phyloP scores from a whole-genome alignment of 2,329 filamentous ascomycete genomes.

The Ophiosphaerella korrae region DNA sequence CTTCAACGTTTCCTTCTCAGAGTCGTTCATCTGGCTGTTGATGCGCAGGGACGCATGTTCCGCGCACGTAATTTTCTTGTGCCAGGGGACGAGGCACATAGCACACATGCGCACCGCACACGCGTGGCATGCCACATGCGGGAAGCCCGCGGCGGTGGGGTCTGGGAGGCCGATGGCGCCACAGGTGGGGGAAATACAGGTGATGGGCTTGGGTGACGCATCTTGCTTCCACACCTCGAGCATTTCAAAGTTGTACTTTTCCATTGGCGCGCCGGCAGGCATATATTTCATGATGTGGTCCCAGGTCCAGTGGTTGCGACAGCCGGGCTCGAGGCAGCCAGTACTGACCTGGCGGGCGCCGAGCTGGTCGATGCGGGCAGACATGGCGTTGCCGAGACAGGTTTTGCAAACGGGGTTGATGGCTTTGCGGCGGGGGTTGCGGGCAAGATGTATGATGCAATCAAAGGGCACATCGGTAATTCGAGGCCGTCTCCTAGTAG shows the following conservation, averaged over 20 bases:
- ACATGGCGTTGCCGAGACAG: slow-evolving; percentile 30
- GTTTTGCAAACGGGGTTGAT: slow-evolving; percentile 33
- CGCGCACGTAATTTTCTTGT: slow-evolving; percentile 27
- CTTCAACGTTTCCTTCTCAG: slow-evolving; percentile 27
- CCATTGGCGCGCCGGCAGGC: slow-evolving; percentile 15
- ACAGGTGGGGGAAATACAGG: slow-evolving; percentile 23
- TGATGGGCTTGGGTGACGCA: slow-evolving; percentile 9
- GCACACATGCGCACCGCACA: slow-evolving; percentile 29
- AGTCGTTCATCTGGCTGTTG: slow-evolving; percentile 25
- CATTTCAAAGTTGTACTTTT: slow-evolving; percentile 34
- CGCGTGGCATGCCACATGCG: slow-evolving; percentile 27
- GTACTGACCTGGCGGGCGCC: slow-evolving; percentile 22
- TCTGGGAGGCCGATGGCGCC: slow-evolving; percentile 22
- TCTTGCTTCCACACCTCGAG: slow-evolving; percentile 26
- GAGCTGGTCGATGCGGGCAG: slow-evolving; percentile 24
- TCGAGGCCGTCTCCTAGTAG: slow-evolving; percentile 1
- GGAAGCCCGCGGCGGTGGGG: slow-evolving; percentile 22
- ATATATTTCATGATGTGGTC: slow-evolving; percentile 26
- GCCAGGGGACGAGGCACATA: slow-evolving; percentile 30
- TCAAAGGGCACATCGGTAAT: slow-evolving; percentile 16
- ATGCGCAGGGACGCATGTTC: slow-evolving; percentile 24
- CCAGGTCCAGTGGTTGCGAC: slow-evolving; percentile 23
- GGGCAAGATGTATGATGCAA: slow-evolving; percentile 31
- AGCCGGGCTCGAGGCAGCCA: slow-evolving; percentile 33
- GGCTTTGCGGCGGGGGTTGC: slow-evolving; percentile 23